These are phyloP conservation scores for Pelargonium australe DNA, from an alignment of 441 rosid species.

Conservation along the genomic window DNA sequence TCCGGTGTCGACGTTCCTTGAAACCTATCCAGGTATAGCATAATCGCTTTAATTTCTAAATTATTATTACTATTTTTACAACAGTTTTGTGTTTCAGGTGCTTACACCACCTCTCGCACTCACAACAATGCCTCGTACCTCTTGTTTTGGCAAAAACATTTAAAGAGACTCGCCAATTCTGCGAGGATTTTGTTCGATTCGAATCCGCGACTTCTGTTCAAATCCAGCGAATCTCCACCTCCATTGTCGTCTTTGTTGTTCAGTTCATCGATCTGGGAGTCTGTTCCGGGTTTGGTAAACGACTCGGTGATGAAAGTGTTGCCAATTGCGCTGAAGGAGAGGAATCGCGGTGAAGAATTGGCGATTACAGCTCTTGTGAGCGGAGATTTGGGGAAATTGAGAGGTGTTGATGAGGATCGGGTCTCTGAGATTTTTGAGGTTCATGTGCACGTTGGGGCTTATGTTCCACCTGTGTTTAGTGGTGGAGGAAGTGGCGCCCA, in stretches of 20 bases:
- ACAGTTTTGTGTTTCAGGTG: conserved; percentile 35
- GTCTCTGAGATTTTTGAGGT: conserved; percentile 37
- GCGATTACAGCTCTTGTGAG: conserved; percentile 60
- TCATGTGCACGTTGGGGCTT: conserved; percentile 50
- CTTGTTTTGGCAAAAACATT: conserved; percentile 67
- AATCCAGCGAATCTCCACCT: conserved; percentile 9
- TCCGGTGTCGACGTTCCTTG: conserved; percentile 52
- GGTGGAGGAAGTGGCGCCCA: conserved; percentile 38
- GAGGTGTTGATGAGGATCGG: conserved; percentile 17
- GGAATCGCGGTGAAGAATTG: conserved; percentile 42
- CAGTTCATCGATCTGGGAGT: conserved; percentile 28
- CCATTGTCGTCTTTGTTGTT: conserved; percentile 1
- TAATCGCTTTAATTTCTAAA: background rate
- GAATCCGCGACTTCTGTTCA: conserved; percentile 45
- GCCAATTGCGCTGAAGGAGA: conserved; percentile 36
- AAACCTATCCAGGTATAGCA: conserved; percentile 45
- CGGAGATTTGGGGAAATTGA: conserved; percentile 26
- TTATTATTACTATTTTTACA: background rate
- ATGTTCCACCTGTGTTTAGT: conserved; percentile 49
- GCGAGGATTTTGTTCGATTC: conserved; percentile 43
- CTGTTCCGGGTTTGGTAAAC: conserved; percentile 36
- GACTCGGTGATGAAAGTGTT: conserved; percentile 37
- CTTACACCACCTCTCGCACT: conserved; percentile 79
- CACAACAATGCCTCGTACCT: conserved; percentile 40
- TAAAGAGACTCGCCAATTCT: conserved; percentile 49